phyloP scores from a whole-genome alignment of 257 asterid genomes.

The Linderniella brevidens region DNA sequence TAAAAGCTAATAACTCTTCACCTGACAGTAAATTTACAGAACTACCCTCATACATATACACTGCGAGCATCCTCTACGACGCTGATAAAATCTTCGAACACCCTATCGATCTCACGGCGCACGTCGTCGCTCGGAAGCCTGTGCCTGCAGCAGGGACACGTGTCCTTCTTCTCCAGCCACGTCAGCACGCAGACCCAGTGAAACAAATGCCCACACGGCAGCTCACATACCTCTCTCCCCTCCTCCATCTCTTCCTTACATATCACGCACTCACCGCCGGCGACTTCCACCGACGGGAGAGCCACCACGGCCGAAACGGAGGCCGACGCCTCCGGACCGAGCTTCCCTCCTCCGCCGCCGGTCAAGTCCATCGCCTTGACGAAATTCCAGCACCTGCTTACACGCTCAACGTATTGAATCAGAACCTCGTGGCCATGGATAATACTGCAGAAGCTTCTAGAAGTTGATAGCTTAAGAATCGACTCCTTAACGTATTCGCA shows the following conservation, averaged over 20 bases:
- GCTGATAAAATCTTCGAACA: not conserved
- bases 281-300: conserved; percentile 3
- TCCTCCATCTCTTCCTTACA: conserved; percentile 2
- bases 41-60: too few species aligned
- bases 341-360: not conserved
- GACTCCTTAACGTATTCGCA: not conserved
- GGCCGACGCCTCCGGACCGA: not conserved
- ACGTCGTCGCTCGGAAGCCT: conserved; percentile 3
- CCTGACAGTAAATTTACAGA: too few species aligned
- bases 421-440: not conserved
- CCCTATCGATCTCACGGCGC: conserved; percentile 5
- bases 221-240: conserved; percentile 1
- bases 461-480: not conserved
- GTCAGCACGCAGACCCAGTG: not conserved
- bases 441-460: not conserved
- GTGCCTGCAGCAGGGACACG: conserved; percentile 5
- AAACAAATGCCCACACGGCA: conserved; percentile 4
- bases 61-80: too few species aligned
- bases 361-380: too few species aligned
- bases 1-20: too few species aligned
- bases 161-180: conserved; percentile 4
- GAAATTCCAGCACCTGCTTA: conserved; percentile 4
- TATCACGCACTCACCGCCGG: conserved; percentile 6
- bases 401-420: not conserved
- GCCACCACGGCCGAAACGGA: not conserved